These are phyloP conservation scores for Xylaria polymorpha DNA, from an alignment of 2,329 filamentous ascomycete species.

Conservation along the genomic window DNA sequence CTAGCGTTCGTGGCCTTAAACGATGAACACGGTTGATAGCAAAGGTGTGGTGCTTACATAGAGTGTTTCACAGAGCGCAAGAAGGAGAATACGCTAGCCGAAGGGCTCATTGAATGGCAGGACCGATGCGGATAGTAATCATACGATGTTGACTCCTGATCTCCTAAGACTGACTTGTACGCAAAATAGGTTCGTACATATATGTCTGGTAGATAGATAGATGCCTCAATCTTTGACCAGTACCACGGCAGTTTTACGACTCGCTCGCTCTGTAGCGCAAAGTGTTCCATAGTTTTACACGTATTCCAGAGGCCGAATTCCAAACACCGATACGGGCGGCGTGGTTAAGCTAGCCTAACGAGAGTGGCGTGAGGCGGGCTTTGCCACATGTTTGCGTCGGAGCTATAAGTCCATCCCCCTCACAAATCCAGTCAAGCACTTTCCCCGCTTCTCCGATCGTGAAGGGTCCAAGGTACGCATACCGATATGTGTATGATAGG, in stretches of 20 bases:
- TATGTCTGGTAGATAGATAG: not conserved
- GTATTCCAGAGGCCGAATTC: not conserved
- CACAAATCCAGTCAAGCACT: not conserved
- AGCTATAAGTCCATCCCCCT: not conserved
- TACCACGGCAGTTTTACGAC: conserved; percentile 5
- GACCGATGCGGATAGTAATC: not conserved
- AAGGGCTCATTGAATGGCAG: not conserved
- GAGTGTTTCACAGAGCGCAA: not conserved
- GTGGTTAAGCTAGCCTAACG: conserved; percentile 5
- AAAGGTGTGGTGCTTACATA: not conserved
- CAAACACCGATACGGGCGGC: conserved; percentile 1
- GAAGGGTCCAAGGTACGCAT: not conserved
- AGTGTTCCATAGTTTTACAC: not conserved
- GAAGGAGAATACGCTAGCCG: not conserved
- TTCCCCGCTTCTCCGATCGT: not conserved
- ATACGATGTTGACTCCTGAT: not conserved
- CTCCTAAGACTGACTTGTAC: not conserved
- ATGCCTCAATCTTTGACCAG: not conserved
- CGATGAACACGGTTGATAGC: not conserved
- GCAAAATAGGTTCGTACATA: not conserved
- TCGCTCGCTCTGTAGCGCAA: conserved; percentile 5
- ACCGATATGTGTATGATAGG: not conserved
- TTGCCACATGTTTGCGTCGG: conserved; percentile 9
- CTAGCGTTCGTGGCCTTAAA: not conserved
- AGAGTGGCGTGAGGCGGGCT: conserved; percentile 14